Evolutionary conservation across 164 flowering plant species (phyloP).

Genomic region (Vitis rupestris): DNA sequence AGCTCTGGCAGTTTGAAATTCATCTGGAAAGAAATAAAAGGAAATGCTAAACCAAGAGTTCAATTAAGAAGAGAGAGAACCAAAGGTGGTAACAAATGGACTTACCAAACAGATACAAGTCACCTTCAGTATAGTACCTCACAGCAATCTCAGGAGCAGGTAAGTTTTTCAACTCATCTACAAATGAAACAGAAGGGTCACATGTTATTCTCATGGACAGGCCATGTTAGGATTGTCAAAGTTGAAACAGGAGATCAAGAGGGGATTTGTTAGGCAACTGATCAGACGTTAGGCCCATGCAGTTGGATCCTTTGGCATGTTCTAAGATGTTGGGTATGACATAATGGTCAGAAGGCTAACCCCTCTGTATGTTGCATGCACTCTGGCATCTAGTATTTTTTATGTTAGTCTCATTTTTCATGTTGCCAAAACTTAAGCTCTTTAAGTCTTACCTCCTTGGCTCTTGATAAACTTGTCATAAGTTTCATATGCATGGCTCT

Average conservation of each 20-base stretch:
- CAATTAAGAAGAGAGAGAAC: neutral
- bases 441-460: constrained; percentile 56
- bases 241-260: neutral
- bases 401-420: neutral
- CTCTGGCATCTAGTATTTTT: too few relatives aligned
- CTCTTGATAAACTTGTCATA: constrained; percentile 92
- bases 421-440: neutral
- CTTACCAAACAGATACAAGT: constrained; percentile 92
- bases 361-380: neutral
- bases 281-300: neutral
- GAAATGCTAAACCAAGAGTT: constrained; percentile 3
- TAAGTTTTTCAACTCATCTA: constrained; percentile 73
- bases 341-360: neutral
- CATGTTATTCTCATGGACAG: neutral
- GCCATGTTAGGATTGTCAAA: neutral
- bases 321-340: neutral
- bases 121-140: constrained; percentile 83
- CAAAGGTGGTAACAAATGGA: neutral
- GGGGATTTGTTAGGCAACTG: neutral
- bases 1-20: constrained; percentile 81
- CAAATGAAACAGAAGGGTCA: constrained; percentile 5
- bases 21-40: constrained; percentile 53
- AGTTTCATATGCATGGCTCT: constrained; percentile 85
- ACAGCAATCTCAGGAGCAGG: constrained; percentile 91
- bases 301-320: neutral